These are phyloP conservation scores for Calycina marina DNA, from an alignment of 2,329 filamentous ascomycete species.

Conservation along the genomic window DNA sequence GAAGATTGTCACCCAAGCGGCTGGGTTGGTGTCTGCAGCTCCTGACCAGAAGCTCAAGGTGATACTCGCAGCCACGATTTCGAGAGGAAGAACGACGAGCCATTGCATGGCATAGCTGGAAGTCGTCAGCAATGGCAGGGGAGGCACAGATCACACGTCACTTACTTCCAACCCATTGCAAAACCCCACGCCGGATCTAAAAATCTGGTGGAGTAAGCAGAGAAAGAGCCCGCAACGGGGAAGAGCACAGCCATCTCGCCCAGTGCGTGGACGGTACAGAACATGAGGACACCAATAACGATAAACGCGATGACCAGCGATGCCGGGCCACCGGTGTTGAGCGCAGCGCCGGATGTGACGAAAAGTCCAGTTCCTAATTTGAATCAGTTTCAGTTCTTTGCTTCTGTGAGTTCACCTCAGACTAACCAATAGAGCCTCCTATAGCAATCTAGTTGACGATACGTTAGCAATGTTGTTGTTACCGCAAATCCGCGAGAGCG, in stretches of 20 bases:
- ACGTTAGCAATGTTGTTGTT: too few species aligned
- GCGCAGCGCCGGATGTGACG: slow-evolving; percentile 20
- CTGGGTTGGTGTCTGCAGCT: slow-evolving; percentile 30
- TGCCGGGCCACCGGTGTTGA: slow-evolving; percentile 23
- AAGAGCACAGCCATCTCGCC: slow-evolving; percentile 89
- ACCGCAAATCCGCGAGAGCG: too few species aligned
- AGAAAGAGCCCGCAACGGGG: slow-evolving; percentile 81
- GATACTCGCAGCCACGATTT: slow-evolving; percentile 73
- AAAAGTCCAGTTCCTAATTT: slow-evolving; percentile 45
- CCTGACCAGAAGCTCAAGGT: slow-evolving; percentile 65
- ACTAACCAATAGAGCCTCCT: background rate
- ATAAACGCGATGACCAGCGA: slow-evolving; percentile 19
- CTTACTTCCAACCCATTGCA: slow-evolving; percentile 84
- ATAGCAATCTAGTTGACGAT: too few species aligned
- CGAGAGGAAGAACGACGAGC: slow-evolving; percentile 68
- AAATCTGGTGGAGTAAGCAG: slow-evolving; percentile 84
- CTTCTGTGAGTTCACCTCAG: too few species aligned
- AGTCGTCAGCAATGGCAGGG: too few species aligned
- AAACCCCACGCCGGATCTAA: slow-evolving; percentile 89
- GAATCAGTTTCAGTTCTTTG: slow-evolving; percentile 30
- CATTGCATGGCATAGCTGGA: slow-evolving; percentile 59
- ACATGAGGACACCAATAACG: slow-evolving; percentile 39
- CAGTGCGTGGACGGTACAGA: slow-evolving; percentile 64
- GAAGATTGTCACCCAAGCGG: slow-evolving; percentile 71
- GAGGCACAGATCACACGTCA: background rate